Evolutionary conservation across 805 yeast species (phyloP), one percentile per base, ranked within the genome.

Genomic region (Pachysolen tannophilus): DNA sequence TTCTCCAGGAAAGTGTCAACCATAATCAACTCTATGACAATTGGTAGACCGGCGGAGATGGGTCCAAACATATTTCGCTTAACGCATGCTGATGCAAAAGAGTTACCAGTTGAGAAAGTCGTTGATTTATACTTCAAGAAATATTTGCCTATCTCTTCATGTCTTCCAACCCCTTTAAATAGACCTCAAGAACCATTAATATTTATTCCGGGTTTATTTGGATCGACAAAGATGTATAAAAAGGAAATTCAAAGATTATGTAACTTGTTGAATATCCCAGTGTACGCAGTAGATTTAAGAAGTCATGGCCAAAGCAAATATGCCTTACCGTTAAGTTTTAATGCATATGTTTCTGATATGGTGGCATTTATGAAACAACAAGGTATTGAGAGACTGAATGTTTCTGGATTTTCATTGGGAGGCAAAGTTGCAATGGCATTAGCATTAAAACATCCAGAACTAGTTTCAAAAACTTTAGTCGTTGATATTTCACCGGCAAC

Each of bases 351-450:
- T 2, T 40, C 48, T 4, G 80, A 73, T 46, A 55, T 72, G 3
- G 46, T 56, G 3, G 43, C 48, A 26, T 62, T 62, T 33, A 42
- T 71, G 2, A 43, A 56, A 24, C 46, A 52, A 9, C 41, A 47
- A 11, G 37, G 46, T 25, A 53, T 63, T 15, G 53, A 63, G 4
- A 23, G 13, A 23, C 5, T 23, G 13, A 49, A 60, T 26, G 34
- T 67, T 3, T 38, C 66, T 9, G 82, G 82, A 0, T 78, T 70
- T 46, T 73, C 78, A 14, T 67, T 76, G 72, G 83, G 83, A 1
- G 81, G 78, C 4, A 75, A 73, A 45, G 64, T 69, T 1, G 72
- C 72, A 0, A 64, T 76, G 67, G 37, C 65, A 31, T 60, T 63
- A 1, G 53, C 71, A 0, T 47, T 76, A 23, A 45, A 49, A 38